Evolutionary conservation across 768 basidiomycete species (phyloP).

Genomic region (Cyathus striatus): DNA sequence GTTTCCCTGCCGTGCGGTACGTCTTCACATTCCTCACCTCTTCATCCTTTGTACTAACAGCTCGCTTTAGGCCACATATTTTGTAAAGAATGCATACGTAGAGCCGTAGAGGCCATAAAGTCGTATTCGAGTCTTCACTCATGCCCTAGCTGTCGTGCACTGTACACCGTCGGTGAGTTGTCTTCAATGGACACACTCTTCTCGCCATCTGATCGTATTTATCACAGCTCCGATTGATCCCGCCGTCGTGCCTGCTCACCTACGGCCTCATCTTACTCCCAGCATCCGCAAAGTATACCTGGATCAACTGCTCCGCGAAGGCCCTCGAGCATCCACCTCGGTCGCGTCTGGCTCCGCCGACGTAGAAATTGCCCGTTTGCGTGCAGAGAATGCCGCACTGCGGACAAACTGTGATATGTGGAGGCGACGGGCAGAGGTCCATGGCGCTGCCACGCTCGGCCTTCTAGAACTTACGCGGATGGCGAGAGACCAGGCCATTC

Average conservation of each 20-base stretch:
- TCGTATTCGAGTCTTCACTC: conserved; percentile 40
- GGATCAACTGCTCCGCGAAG: conserved; percentile 16
- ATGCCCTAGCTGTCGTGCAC: conserved; percentile 54
- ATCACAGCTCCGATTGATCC: conserved; percentile 41
- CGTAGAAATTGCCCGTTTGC: conserved; percentile 32
- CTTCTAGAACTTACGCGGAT: conserved; percentile 38
- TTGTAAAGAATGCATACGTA: conserved; percentile 55
- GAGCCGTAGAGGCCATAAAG: conserved; percentile 40
- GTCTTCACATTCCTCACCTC: conserved; percentile 11
- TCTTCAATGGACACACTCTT: background rate
- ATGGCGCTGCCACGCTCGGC: conserved; percentile 41
- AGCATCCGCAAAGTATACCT: conserved; percentile 53
- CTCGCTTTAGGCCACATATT: conserved; percentile 54
- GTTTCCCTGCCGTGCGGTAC: conserved; percentile 62
- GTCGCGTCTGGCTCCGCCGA: conserved; percentile 11
- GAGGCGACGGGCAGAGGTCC: conserved; percentile 45
- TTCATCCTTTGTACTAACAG: background rate
- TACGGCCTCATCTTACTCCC: conserved; percentile 53
- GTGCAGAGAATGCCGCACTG: conserved; percentile 38
- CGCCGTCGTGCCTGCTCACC: conserved; percentile 46
- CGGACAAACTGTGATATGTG: conserved; percentile 36
- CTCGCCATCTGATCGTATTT: conserved; percentile 1
- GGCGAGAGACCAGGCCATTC: conserved; percentile 33
- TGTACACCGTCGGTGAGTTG: conserved; percentile 49
- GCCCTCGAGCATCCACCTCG: background rate